phyloP scores from a whole-genome alignment of 768 basidiomycete species.

The Coprinopsis strossmayeri region DNA sequence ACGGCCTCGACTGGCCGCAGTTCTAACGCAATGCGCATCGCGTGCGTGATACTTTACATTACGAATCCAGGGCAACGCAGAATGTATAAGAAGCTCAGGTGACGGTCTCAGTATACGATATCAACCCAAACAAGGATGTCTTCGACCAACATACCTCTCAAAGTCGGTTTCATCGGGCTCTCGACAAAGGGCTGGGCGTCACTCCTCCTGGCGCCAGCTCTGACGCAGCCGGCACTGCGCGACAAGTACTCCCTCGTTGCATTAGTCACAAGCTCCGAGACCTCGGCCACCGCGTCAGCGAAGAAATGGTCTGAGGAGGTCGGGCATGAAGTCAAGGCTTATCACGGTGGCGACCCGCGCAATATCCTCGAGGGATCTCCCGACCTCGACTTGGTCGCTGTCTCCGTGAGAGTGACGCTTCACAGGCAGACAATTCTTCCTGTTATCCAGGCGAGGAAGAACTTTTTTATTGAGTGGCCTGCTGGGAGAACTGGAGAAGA shows the following conservation, averaged over 20 bases:
- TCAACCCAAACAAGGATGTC: neutral
- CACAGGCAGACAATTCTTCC: constrained; percentile 23
- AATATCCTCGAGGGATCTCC: constrained; percentile 12
- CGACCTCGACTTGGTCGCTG: constrained; percentile 30
- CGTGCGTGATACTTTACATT: too few species aligned
- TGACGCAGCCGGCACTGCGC: constrained; percentile 11
- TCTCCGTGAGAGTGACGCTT: constrained; percentile 22
- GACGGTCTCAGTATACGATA: too few species aligned
- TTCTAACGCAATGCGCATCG: too few species aligned
- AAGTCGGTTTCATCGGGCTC: constrained; percentile 24
- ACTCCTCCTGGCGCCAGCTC: constrained; percentile 14
- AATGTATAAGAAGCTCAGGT: too few species aligned
- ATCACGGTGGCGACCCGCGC: constrained; percentile 20
- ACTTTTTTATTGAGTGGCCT: constrained; percentile 34
- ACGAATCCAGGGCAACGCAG: too few species aligned
- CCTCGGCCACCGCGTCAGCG: constrained; percentile 22
- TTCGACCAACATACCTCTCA: constrained; percentile 11
- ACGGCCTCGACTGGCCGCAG: too few species aligned
- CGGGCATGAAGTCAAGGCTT: constrained; percentile 22
- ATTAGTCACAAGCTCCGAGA: constrained; percentile 23
- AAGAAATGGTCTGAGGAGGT: constrained; percentile 19
- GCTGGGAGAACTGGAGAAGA: constrained; percentile 23
- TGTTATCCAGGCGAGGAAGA: constrained; percentile 28
- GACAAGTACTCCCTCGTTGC: constrained; percentile 21
- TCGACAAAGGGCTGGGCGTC: constrained; percentile 24